phyloP scores from a whole-genome alignment of 441 rosid species.

The Breynia disticha region DNA sequence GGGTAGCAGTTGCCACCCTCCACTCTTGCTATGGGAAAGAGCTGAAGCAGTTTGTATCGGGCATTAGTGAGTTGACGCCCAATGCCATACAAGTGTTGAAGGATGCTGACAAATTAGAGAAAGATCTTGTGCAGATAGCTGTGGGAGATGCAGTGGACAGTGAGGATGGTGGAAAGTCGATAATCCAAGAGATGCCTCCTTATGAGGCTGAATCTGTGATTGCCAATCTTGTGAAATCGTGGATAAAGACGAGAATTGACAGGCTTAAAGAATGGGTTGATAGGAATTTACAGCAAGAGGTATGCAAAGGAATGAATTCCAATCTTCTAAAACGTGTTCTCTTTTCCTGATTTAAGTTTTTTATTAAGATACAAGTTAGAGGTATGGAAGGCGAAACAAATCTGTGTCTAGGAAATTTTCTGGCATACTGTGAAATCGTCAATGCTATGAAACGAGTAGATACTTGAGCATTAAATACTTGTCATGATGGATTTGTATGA shows the following conservation, averaged over 20 bases:
- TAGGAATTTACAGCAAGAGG: slow-evolving; percentile 88
- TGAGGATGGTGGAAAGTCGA: slow-evolving; percentile 96
- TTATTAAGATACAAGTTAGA: not conserved
- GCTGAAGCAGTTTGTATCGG: slow-evolving; percentile 64
- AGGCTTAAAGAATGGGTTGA: slow-evolving; percentile 83
- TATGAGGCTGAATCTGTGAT: slow-evolving; percentile 80
- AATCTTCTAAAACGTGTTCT: not conserved
- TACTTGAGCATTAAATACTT: no score
- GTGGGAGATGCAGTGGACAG: slow-evolving; percentile 94
- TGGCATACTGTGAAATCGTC: no score
- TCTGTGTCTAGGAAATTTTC: not conserved
- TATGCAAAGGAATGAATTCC: slow-evolving; percentile 15
- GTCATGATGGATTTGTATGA: no score
- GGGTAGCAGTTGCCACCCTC: slow-evolving; percentile 98
- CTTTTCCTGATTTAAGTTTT: not conserved
- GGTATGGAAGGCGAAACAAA: not conserved
- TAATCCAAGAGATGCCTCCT: slow-evolving; percentile 95
- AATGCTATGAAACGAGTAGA: no score
- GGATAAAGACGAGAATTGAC: slow-evolving; percentile 76
- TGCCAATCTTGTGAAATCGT: slow-evolving; percentile 73
- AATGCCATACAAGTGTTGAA: slow-evolving; percentile 88
- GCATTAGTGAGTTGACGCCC: slow-evolving; percentile 70
- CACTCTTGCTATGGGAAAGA: slow-evolving; percentile 89
- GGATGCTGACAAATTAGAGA: slow-evolving; percentile 92
- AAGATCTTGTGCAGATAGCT: slow-evolving; percentile 96